These are phyloP conservation scores for Cupressus sempervirens DNA, from an alignment of 75 land plant species.

Conservation along the genomic window DNA sequence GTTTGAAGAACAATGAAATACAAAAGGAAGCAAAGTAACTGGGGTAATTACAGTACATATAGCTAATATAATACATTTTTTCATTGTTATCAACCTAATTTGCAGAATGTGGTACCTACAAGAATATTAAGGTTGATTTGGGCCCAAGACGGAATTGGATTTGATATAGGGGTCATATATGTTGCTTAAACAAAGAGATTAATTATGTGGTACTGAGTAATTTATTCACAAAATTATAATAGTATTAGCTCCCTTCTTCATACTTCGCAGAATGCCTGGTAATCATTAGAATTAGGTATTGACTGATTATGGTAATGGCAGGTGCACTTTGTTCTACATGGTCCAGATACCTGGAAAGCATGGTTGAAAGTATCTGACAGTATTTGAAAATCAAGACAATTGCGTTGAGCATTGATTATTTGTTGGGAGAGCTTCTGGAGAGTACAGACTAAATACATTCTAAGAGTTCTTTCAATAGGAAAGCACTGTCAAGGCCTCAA, in stretches of 20 bases:
- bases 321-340: slow-evolving; percentile 10
- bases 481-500: neutral
- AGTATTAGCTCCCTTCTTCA: neutral
- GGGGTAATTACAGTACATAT: too few relatives aligned
- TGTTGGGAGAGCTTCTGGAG: neutral
- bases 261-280: neutral
- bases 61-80: neutral
- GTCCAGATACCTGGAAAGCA: neutral
- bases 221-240: neutral
- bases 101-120: neutral
- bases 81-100: neutral
- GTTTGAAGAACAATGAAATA: too few relatives aligned
- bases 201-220: neutral
- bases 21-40: neutral
- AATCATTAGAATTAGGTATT: neutral
- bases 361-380: neutral
- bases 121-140: neutral
- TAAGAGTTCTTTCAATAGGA: neutral
- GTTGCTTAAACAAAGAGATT: neutral
- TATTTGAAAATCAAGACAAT: neutral
- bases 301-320: neutral
- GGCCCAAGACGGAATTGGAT: neutral
- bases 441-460: neutral
- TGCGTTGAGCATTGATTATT: neutral
- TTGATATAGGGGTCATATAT: neutral